Conservation (phyloP, 2,329 filamentous ascomycete genomes). For the Chaetothyriales sp. region DNA sequence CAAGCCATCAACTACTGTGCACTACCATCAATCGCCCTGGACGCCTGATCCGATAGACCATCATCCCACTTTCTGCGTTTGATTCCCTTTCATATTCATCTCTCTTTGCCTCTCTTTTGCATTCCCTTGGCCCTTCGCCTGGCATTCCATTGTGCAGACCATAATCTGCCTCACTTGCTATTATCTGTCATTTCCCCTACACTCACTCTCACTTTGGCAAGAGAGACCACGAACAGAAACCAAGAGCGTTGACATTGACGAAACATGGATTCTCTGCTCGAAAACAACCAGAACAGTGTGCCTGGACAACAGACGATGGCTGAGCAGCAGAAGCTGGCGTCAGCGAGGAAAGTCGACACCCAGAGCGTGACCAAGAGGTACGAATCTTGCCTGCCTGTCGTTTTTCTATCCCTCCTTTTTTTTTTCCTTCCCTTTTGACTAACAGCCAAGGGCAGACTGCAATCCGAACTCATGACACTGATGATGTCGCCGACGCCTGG, state of each 20-base stretch:
- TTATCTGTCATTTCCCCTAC: neutral
- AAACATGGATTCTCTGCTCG: constrained; percentile 40
- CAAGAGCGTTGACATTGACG: neutral
- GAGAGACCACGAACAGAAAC: neutral
- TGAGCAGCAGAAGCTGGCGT: constrained; percentile 47
- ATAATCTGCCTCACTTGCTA: neutral
- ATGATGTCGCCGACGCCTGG: constrained; percentile 92
- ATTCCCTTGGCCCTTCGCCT: neutral
- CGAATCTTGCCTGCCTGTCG: too few species aligned
- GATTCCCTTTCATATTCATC: constrained; percentile 1
- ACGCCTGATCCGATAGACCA: too few species aligned
- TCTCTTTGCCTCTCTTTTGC: neutral
- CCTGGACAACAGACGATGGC: constrained; percentile 38
- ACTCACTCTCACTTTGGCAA: neutral
- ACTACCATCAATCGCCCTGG: neutral
- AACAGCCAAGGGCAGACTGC: constrained; percentile 45
- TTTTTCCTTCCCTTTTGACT: neutral
- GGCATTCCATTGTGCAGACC: constrained; percentile 4
- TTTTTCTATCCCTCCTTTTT: neutral
- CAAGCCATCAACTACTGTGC: neutral
- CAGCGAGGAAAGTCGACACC: constrained; percentile 45
- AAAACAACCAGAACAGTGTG: constrained; percentile 53
- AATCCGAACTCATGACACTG: constrained; percentile 94
- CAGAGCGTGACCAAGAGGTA: constrained; percentile 69
- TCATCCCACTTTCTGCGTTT: neutral